Base-by-base conservation (phyloP, 2,329 filamentous ascomycete species). In the Cladosporium sp. region DNA sequence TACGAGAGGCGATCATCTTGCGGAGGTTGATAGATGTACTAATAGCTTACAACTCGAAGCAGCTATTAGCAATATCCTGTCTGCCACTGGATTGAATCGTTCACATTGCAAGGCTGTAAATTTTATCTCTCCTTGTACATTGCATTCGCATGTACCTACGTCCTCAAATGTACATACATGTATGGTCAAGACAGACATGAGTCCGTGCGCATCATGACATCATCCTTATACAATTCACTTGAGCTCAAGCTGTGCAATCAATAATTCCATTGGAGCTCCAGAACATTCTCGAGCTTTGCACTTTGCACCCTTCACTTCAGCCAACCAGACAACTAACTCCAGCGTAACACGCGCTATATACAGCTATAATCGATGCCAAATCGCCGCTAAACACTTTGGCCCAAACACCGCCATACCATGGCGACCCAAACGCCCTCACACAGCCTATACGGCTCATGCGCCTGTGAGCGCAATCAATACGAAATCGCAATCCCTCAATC, bases 401-500 rank as follows among this genome's bases (percentile, higher is more conserved):
- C 18, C 4, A 2, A n/a, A 30, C 28, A 54, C 28, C 4, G 28
- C 26, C 51, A 14, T 32, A 54, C 11, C 12, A 55, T 55, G 52
- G 52, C 52, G 2, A 18, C 52, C 32, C 52, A 55, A 18, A n/a
- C 28, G 52, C 52, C 61, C 12, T 47, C 10, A 28, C 62, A 68
- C 38, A 68, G 65, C 36, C 84, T 96, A 66, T 87, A 86, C 70
- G 93, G 93, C 73, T 87, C 88, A 70, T 97, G 93, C 81, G 88
- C 90, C 63, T 97, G 93, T 78, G 92, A 93, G 66, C 88, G 93
- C 68, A 96, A 95, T 75, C 85, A 89, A 75, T 97, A 96, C 80
- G 84, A 88, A 66, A 87, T 97, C 71, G 80, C 86, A 55, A 84
- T 94, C 28, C 92, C 92, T 1, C 54, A 77, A 82, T 24, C 79